Base-by-base conservation (phyloP, 2,329 filamentous ascomycete genomes). In the Aspergillus sp. region DNA sequence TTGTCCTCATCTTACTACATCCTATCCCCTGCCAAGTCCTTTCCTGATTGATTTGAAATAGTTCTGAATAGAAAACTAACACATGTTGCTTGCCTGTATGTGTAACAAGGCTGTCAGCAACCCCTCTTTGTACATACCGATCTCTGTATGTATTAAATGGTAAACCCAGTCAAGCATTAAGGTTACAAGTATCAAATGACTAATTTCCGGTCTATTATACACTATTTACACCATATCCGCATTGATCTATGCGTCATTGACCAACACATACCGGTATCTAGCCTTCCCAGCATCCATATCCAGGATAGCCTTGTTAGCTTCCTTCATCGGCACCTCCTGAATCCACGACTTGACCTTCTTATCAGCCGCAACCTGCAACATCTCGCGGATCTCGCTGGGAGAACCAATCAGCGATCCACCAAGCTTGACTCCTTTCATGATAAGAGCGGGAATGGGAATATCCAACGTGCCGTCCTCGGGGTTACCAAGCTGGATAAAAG, bases 401-500 rank as follows among this genome's bases (percentile, higher is more conserved):
- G 63, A 63, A 10, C 72, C 71, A 43, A 73, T 66, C 12, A 65
- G 50, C 6, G 66, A 71, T n/a, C 79, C 79, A 10, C 70, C 70
- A 15, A 83, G 61, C 58, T 72, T 76, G 30, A 73, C 54, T 2
- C 77, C 81, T n/a, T 60, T 44, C 25, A 35, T 65, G 43, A 85
- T 79, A 27, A 88, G 67, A 1, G 73, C 66, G 54, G 79, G 79
- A 4, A 79, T 76, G 46, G 72, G 75, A 51, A 85, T 76, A 1
- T 67, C 64, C 10, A 80, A 78, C 5, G 62, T 53, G 4, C 65
- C 65, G 46, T 78, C 78, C 52, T 88, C 85, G 1, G 85, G 84
- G 1, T 78, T 74, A 50, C 83, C 84, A 39, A 88, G 75, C 63
- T 86, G 82, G 44, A 85, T 75, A 50, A 86, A 79, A 10, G 73